phyloP scores from a whole-genome alignment of 129 eudicot species.

The Tanacetum coccineum region DNA sequence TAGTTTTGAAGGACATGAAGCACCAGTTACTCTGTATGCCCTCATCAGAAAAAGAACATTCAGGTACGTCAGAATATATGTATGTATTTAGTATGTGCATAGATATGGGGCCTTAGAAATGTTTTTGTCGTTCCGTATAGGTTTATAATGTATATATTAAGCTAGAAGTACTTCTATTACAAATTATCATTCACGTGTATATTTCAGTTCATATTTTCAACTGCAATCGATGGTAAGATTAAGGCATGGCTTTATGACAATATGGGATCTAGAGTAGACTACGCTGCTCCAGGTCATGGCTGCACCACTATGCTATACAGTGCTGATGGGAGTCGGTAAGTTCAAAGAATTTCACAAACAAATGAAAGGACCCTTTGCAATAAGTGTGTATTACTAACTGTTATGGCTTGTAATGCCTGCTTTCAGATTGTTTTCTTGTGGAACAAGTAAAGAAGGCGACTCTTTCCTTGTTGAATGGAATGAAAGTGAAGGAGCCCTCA shows the following conservation, averaged over 20 bases:
- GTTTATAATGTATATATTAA: background rate
- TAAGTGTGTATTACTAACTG: too few relatives aligned
- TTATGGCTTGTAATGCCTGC: background rate
- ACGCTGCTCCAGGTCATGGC: conserved; percentile 92
- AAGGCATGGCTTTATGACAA: conserved; percentile 93
- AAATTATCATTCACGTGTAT: background rate
- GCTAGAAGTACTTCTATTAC: background rate
- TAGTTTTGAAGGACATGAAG: conserved; percentile 86
- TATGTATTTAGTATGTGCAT: background rate
- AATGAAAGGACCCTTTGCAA: too few relatives aligned
- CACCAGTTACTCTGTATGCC: conserved; percentile 90
- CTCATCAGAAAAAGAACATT: conserved; percentile 77
- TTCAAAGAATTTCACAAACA: too few relatives aligned
- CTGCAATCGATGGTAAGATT: conserved; percentile 88
- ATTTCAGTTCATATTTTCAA: conserved; percentile 84
- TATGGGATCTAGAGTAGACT: conserved; percentile 81
- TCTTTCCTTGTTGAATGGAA: conserved; percentile 92
- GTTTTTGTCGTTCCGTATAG: too few relatives aligned
- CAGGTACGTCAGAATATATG: conserved; percentile 48
- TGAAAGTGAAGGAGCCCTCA: conserved; percentile 98
- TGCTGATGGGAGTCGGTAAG: conserved; percentile 58
- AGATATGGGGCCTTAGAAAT: background rate
- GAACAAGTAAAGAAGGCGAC: conserved; percentile 95
- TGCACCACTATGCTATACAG: conserved; percentile 90
- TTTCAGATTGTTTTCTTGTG: conserved; percentile 88